A percentile compares a stretch with the other conserved stretches of the same genome.
These are phyloP conservation scores for Chrysanthemum seticuspe DNA, from an alignment of 129 eudicot genomes.

Conservation along the genomic window DNA sequence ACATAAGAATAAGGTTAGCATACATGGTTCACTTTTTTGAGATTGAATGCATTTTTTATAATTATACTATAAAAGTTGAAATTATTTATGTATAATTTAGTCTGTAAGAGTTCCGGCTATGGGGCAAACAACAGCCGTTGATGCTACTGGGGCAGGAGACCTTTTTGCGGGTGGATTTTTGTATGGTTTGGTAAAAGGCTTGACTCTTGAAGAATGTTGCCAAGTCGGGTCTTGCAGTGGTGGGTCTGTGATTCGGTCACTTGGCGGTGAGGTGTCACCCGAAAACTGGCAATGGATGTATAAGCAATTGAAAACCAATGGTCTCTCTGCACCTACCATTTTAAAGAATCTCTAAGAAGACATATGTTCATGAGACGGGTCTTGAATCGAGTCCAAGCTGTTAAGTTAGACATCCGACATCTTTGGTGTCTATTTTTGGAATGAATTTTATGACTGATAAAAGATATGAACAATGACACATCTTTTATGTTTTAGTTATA, in stretches of 20 bases:
- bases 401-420: slow-evolving; percentile 18
- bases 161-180: slow-evolving; percentile 97
- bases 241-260: slow-evolving; percentile 83
- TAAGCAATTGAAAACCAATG: slow-evolving; percentile 72
- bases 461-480: neutral
- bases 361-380: slow-evolving; percentile 1
- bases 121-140: slow-evolving; percentile 63
- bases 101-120: slow-evolving; percentile 75
- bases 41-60: neutral
- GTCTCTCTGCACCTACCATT: slow-evolving; percentile 53
- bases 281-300: slow-evolving; percentile 98
- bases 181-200: slow-evolving; percentile 80
- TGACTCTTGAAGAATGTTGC: slow-evolving; percentile 88
- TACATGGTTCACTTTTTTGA: neutral
- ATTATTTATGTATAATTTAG: slow-evolving; percentile 25
- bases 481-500: slow-evolving; percentile 14
- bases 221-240: slow-evolving; percentile 88
- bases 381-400: slow-evolving; percentile 20
- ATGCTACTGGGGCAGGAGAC: slow-evolving; percentile 99
- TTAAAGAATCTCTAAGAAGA: slow-evolving; percentile 19
- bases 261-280: slow-evolving; percentile 89
- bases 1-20: slow-evolving; percentile 68
- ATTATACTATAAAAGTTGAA: neutral
- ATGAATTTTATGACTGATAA: slow-evolving; percentile 22
- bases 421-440: slow-evolving; percentile 17